Conservation (phyloP, 352 stramenopile genomes). For the Phytophthora kernoviae region DNA sequence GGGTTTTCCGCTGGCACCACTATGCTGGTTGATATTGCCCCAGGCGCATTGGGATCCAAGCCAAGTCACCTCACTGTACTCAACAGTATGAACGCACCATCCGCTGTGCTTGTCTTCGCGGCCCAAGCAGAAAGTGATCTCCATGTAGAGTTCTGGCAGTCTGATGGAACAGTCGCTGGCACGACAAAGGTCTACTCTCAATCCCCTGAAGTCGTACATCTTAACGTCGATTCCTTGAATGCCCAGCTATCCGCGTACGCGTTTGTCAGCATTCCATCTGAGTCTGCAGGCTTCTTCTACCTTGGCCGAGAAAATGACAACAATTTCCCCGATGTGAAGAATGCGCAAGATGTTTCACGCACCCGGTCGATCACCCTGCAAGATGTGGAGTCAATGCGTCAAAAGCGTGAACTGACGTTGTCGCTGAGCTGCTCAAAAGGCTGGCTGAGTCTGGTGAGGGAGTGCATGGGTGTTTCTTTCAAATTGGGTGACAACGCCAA, state of each 20-base stretch:
- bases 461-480: slow-evolving; percentile 17
- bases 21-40: slow-evolving; percentile 66
- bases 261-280: slow-evolving; percentile 18
- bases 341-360: slow-evolving; percentile 8
- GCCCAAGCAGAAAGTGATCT: slow-evolving; percentile 39
- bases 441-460: slow-evolving; percentile 36
- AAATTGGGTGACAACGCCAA: slow-evolving; percentile 3
- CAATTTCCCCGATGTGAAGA: not conserved
- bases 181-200: slow-evolving; percentile 42
- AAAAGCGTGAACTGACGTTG: slow-evolving; percentile 22
- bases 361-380: slow-evolving; percentile 49
- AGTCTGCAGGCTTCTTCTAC: slow-evolving; percentile 25
- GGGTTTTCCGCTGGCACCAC: slow-evolving; percentile 50
- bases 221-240: slow-evolving; percentile 44
- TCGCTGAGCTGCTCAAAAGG: slow-evolving; percentile 43
- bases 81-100: not conserved
- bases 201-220: slow-evolving; percentile 34
- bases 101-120: slow-evolving; percentile 32
- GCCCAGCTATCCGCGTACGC: slow-evolving; percentile 10
- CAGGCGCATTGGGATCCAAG: slow-evolving; percentile 36
- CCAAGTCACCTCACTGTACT: slow-evolving; percentile 56
- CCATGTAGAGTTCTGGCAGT: slow-evolving; percentile 58
- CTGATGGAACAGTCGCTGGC: slow-evolving; percentile 45
- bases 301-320: slow-evolving; percentile 11
- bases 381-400: slow-evolving; percentile 25